Conservation (phyloP, 306 rosid genomes). For the Gastrolobium bilobum region DNA sequence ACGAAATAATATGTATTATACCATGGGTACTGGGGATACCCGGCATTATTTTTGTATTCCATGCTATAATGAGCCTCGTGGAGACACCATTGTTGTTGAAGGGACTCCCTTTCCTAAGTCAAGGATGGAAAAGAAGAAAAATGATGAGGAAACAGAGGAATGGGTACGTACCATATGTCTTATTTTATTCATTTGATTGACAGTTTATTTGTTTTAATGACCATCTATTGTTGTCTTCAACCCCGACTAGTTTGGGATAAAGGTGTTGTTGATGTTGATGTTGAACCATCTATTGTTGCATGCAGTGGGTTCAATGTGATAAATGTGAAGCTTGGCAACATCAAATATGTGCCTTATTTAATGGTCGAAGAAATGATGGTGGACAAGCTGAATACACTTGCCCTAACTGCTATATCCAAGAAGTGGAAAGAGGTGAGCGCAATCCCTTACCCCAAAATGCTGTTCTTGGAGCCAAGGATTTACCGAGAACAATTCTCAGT, state of each 20-base stretch:
- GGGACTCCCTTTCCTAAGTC: slow-evolving; percentile 85
- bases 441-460: slow-evolving; percentile 95
- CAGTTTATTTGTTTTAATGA: slow-evolving; percentile 48
- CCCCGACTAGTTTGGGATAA: too few relatives aligned
- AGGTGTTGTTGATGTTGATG: too few relatives aligned
- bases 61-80: slow-evolving; percentile 93
- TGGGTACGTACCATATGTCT: slow-evolving; percentile 65
- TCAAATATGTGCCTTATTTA: slow-evolving; percentile 96
- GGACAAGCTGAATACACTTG: slow-evolving; percentile 99
- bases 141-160: slow-evolving; percentile 98
- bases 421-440: slow-evolving; percentile 96
- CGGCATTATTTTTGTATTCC: slow-evolving; percentile 94
- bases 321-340: slow-evolving; percentile 99
- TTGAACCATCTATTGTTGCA: background rate
- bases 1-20: slow-evolving; percentile 91
- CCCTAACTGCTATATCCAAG: slow-evolving; percentile 90
- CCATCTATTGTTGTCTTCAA: background rate
- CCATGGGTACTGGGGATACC: slow-evolving; percentile 92
- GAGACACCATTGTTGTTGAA: slow-evolving; percentile 84
- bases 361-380: slow-evolving; percentile 95
- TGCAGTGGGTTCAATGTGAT: slow-evolving; percentile 99
- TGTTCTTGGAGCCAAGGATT: slow-evolving; percentile 98
- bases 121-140: slow-evolving; percentile 91
- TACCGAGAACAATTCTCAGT: slow-evolving; percentile 89
- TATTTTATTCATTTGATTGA: slow-evolving; percentile 28